Base-by-base conservation (phyloP, 2,329 filamentous ascomycete species). In the Colletotrichum scovillei region DNA sequence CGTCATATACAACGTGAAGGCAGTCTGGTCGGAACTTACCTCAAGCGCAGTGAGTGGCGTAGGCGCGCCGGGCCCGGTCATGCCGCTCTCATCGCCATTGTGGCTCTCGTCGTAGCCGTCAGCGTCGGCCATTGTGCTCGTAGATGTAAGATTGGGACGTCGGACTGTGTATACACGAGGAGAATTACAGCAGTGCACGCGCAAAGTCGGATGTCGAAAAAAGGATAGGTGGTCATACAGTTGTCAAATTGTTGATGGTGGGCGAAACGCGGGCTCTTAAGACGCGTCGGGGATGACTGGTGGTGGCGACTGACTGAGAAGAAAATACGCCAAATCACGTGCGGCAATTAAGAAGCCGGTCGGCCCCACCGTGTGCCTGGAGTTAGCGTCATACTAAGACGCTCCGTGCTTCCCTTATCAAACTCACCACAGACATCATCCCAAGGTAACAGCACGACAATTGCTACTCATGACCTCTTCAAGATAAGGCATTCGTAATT, bases 61-160 rank as follows among this genome's bases (percentile, higher is more conserved):
- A 3, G 97, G 97, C n/a, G 97, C 97, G 76, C 97, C 97, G 71
- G 96, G 96, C 12, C 94, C 95, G 69, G 93, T 91, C 79, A 91
- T 89, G 74, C 91, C 89, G 78, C 89, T 88, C 73, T 97, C 95
- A 70, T 97, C 95, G 69, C 80, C 86, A 76, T 79, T 82, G 77
- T 91, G 90, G 70, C 89, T 89, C 74, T 92, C 92, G 76, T 97
- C 94, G 49, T 91, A 90, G 75, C 92, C 89, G 76, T 91, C 89
- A n/a, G 79, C 82, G 52, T 86, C 82, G 16, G 84, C 84, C 87
- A 89, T 88, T 63, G 63, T 80, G 56, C 57, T 35, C 32, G 24
- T 11, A 14, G 16, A 24, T 8, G 11, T 49, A 12, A 16, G 28
- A 16, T 26, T 2, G 19, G 11, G 14, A 11, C 9, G 12, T 16